A percentile compares a stretch with the other conserved stretches of the same genome.
phyloP scores from a whole-genome alignment of 768 basidiomycete genomes.

The Amanita fuliginea region DNA sequence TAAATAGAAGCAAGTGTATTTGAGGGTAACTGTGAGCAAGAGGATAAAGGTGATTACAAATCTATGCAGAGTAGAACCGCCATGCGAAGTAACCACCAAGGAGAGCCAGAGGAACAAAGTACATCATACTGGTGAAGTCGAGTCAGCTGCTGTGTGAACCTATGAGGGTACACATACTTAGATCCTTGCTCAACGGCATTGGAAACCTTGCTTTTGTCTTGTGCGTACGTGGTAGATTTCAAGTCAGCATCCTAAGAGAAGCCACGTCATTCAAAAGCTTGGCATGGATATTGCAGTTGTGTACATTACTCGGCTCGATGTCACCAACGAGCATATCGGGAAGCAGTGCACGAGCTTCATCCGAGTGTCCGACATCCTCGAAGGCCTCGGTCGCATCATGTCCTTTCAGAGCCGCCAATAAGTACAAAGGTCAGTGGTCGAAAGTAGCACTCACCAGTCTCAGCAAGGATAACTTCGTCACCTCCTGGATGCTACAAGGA shows the following conservation, averaged over 20 bases:
- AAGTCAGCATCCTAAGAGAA: constrained; percentile 35
- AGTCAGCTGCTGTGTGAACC: constrained; percentile 1
- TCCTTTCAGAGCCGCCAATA: constrained; percentile 30
- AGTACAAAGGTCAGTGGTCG: constrained; percentile 4
- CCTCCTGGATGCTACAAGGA: constrained; percentile 81
- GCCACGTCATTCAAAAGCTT: constrained; percentile 5
- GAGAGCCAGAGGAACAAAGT: constrained; percentile 71
- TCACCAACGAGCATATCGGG: constrained; percentile 72
- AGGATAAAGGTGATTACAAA: background rate
- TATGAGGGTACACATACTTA: constrained; percentile 32
- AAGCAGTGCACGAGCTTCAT: constrained; percentile 86
- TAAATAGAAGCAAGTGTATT: background rate
- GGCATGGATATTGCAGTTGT: constrained; percentile 3
- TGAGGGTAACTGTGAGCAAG: background rate
- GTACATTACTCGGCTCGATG: constrained; percentile 60
- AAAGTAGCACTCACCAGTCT: constrained; percentile 56
- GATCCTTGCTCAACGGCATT: constrained; percentile 57
- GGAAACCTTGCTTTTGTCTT: constrained; percentile 27
- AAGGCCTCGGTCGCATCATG: constrained; percentile 97
- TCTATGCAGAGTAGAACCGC: constrained; percentile 56
- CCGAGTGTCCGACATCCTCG: constrained; percentile 98
- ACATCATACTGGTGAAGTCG: constrained; percentile 47
- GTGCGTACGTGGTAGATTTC: constrained; percentile 39
- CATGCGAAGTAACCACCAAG: constrained; percentile 84
- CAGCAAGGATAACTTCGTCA: constrained; percentile 93